Evolutionary conservation across 805 yeast genomes (phyloP), one percentile per base, ranked within the genome.

Genomic region (Cyberlindnera nakhonratchasimensis): DNA sequence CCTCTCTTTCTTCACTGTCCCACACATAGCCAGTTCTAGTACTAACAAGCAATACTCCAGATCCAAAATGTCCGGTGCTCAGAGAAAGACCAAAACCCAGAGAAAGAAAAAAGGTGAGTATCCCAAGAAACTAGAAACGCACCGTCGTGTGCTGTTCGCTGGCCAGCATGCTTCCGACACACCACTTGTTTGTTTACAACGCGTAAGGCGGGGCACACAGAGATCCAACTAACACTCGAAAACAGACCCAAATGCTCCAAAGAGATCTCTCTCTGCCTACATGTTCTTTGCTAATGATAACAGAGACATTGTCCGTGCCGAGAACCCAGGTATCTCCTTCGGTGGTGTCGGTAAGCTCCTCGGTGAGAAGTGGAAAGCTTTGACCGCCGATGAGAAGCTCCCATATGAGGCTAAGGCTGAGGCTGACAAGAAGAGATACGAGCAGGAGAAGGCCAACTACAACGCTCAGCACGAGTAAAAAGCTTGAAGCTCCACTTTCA

Each of bases 211-310:
- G n/a, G n/a, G n/a, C n/a, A n/a, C n/a, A n/a, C n/a, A n/a, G n/a
- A n/a, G n/a, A n/a, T n/a, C n/a, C n/a, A n/a, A n/a, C n/a, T n/a
- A n/a, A 26, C 42, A 46, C 50, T 40, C 22, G 3, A 3, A 5
- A 17, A 18, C 38, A 52, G 95, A 87, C 69, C 96, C 99, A 74
- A 90, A 91, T 69, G 99, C 99, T 53, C 99, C 99, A 68, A 93
- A 93, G 87, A 87, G 98, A 71, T 88, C 97, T 20, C 74, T 93
- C 65, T 88, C 97, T 47, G 96, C 98, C 37, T 93, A 91, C 82
- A 90, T 93, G 98, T 91, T 87, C 80, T 93, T 90, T 64, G 98
- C 99, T 58, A 89, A 88, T 66, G 97, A 89, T 63, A 86, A 86
- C 78, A 90, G 99, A 77, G 97, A 91, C 70, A 79, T 80, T 52